Percentiles rank a stretch among this genome's conserved stretches.
Evolutionary conservation across 306 rosid genomes (phyloP).

Genomic region (Trichosanthes cucumerina): DNA sequence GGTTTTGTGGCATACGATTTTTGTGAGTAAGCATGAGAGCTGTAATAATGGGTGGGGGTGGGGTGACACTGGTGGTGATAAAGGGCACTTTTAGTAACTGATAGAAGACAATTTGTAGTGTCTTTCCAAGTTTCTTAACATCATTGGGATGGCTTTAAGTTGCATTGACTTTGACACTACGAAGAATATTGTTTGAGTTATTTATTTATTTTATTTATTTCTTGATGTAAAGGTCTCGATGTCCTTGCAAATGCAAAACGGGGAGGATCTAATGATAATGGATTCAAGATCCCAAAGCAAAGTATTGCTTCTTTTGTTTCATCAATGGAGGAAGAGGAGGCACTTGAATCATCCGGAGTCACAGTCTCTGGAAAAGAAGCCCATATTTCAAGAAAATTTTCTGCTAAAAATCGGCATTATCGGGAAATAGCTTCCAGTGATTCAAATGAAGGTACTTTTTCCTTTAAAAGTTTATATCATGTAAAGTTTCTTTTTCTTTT

Average conservation of each 20-base stretch:
- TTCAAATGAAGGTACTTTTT: conserved; percentile 33
- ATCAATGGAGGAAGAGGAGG: conserved; percentile 61
- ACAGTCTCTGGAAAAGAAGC: conserved; percentile 33
- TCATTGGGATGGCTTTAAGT: background rate
- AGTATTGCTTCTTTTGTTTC: conserved; percentile 50
- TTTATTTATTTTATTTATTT: background rate
- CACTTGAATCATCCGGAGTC: conserved; percentile 24
- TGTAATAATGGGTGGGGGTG: background rate
- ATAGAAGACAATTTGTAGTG: no score
- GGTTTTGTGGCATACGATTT: background rate
- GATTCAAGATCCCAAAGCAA: conserved; percentile 72
- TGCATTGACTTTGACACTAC: background rate
- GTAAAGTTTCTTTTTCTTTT: background rate
- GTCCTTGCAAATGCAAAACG: conserved; percentile 68
- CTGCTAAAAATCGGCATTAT: conserved; percentile 40
- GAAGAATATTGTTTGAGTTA: background rate
- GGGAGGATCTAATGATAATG: conserved; percentile 45
- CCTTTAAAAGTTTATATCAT: background rate
- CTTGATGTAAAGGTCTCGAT: conserved; percentile 61
- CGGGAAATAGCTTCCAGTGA: conserved; percentile 44
- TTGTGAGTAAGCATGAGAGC: background rate
- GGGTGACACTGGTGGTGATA: background rate
- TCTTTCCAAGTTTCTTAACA: no score
- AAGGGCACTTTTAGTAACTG: background rate
- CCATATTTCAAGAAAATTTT: conserved; percentile 14